A percentile compares a stretch with the other conserved stretches of the same genome.
Evolutionary conservation across 1,284 basidiomycete species (phyloP).

Genomic region (Crepidotus sp.): DNA sequence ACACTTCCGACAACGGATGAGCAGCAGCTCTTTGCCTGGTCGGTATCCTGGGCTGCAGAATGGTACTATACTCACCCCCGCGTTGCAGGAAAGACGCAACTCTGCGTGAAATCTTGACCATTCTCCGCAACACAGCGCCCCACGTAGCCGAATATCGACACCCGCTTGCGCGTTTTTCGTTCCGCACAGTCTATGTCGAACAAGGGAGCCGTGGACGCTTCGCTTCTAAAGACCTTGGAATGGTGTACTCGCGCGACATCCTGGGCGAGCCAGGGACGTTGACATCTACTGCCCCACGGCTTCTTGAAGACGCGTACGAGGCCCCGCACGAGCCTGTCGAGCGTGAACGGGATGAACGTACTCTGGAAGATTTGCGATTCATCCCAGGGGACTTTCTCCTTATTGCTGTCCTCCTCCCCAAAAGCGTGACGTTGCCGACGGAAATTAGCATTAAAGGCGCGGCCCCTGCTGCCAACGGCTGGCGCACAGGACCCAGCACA

Average conservation of each 20-base stretch:
- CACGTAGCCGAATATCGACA: conserved; percentile 61
- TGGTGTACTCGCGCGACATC: conserved; percentile 71
- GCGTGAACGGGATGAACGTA: conserved; percentile 49
- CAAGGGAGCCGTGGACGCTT: conserved; percentile 58
- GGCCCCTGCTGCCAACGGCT: conserved; percentile 32
- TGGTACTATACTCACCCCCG: neutral
- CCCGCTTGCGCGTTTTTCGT: conserved; percentile 68
- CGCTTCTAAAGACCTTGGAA: conserved; percentile 66
- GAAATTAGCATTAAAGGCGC: conserved; percentile 45
- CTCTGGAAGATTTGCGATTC: conserved; percentile 67
- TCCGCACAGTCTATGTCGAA: conserved; percentile 70
- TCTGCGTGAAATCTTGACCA: conserved; percentile 64
- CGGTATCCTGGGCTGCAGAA: conserved; percentile 14
- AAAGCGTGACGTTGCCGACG: conserved; percentile 42
- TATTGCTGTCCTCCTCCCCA: conserved; percentile 62
- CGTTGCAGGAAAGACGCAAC: conserved; percentile 65
- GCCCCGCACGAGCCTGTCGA: conserved; percentile 23
- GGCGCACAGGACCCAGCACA: conserved; percentile 28
- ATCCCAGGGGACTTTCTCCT: conserved; percentile 70
- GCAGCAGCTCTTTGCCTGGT: conserved; percentile 73
- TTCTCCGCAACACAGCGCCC: conserved; percentile 58
- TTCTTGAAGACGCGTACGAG: conserved; percentile 45
- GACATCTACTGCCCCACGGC: conserved; percentile 43
- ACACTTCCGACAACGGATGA: conserved; percentile 66
- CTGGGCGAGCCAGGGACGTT: conserved; percentile 65